phyloP scores from a whole-genome alignment of 345 rosid species.

The Eucalyptus curtisii region DNA sequence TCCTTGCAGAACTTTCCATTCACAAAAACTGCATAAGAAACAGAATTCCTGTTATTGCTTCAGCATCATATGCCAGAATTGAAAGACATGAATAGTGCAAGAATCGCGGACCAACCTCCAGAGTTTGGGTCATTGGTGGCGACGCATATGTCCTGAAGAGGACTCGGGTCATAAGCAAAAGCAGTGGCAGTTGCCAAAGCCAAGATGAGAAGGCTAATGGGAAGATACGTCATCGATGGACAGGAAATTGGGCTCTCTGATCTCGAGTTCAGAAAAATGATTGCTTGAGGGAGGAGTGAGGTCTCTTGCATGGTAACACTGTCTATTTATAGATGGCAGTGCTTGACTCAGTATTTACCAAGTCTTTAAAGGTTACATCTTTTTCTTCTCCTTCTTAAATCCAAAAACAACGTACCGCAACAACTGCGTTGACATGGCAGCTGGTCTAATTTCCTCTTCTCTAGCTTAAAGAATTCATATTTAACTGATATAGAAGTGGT shows the following conservation, averaged over 20 bases:
- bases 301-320: not conserved
- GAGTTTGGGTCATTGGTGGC: not conserved
- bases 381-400: not conserved
- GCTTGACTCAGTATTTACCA: not conserved
- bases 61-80: not conserved
- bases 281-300: not conserved
- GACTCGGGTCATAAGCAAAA: not conserved
- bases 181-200: not conserved
- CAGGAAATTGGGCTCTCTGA: not conserved
- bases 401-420: not conserved
- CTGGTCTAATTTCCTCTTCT: not conserved
- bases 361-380: not conserved
- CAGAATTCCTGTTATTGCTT: not conserved
- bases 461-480: not conserved
- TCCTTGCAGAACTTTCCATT: not conserved
- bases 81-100: not conserved
- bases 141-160: not conserved
- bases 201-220: not conserved
- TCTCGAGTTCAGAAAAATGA: not conserved
- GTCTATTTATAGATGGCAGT: not conserved
- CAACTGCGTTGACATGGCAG: not conserved
- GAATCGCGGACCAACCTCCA: not conserved
- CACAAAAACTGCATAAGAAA: not conserved
- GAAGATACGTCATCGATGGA: not conserved
- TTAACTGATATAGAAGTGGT: not conserved